Conservation (phyloP, 805 yeast genomes). For the Wickerhamiella sorbophila region DNA sequence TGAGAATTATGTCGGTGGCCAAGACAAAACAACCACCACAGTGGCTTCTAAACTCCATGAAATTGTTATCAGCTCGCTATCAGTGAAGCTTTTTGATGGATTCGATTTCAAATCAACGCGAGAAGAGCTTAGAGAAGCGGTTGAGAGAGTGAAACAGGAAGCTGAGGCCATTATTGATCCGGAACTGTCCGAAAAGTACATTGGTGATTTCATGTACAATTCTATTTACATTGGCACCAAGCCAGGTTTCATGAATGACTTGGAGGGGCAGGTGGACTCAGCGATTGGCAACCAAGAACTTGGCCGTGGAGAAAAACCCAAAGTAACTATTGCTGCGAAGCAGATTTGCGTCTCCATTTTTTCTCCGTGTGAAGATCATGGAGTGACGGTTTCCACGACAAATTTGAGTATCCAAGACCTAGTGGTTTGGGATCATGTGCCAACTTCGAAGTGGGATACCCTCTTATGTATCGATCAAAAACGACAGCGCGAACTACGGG, state of each 20-base stretch:
- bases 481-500: conserved; percentile 4
- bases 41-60: not conserved
- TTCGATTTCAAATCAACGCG: conserved; percentile 83
- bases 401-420: conserved; percentile 39
- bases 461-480: conserved; percentile 30
- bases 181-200: conserved; percentile 16
- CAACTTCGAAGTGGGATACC: conserved; percentile 84
- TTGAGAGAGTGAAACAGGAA: conserved; percentile 41
- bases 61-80: not conserved
- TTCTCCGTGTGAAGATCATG: not conserved
- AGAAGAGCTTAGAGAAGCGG: conserved; percentile 46
- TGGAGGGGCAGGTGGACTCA: conserved; percentile 42
- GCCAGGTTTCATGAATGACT: conserved; percentile 21
- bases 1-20: conserved; percentile 13
- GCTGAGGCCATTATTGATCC: conserved; percentile 10
- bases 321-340: conserved; percentile 21
- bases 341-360: conserved; percentile 8
- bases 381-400: conserved; percentile 29
- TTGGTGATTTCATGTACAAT: conserved; percentile 57
- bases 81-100: conserved; percentile 59
- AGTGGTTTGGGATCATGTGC: conserved; percentile 59
- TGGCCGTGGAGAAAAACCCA: conserved; percentile 12
- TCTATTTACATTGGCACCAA: conserved; percentile 47
- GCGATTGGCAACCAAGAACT: conserved; percentile 25
- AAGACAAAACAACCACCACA: not conserved